These are phyloP conservation scores for Arabidopsis arenosa DNA, from an alignment of 345 rosid species.

Conservation along the genomic window DNA sequence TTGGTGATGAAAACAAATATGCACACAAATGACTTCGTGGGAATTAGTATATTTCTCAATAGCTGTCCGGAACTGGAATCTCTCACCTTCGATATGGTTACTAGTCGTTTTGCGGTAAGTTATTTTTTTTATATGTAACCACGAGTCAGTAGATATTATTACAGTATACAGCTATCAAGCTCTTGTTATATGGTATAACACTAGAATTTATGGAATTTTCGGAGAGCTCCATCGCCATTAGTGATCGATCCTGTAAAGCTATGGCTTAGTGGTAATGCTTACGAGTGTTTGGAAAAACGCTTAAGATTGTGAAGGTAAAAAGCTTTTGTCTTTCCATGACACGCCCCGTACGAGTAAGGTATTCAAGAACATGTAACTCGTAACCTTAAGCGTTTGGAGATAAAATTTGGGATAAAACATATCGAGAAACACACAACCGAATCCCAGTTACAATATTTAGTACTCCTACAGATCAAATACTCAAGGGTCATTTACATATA, in stretches of 20 bases:
- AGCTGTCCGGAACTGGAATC: conserved; percentile 46
- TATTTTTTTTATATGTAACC: neutral
- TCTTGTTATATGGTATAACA: neutral
- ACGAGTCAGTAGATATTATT: neutral
- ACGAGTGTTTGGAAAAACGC: conserved; percentile 40
- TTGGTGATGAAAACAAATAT: conserved; percentile 48
- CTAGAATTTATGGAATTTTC: neutral
- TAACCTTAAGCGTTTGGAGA: no score
- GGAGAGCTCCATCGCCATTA: neutral
- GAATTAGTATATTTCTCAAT: conserved; percentile 52
- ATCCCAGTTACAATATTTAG: no score
- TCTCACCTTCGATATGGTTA: conserved; percentile 48
- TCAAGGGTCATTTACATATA: no score
- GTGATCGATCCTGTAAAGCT: neutral
- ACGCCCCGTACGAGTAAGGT: no score
- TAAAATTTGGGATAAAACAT: no score
- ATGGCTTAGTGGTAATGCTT: conserved; percentile 20
- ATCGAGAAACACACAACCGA: no score
- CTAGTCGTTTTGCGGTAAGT: conserved; percentile 44
- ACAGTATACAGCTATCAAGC: neutral
- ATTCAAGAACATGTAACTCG: no score
- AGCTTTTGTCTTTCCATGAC: conserved; percentile 24
- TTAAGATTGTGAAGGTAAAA: conserved; percentile 49
- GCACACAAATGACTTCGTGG: conserved; percentile 48
- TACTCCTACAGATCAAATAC: no score